These are phyloP conservation scores for Hypoxylon sp. DNA, from an alignment of 2,329 filamentous ascomycete species.

Conservation along the genomic window DNA sequence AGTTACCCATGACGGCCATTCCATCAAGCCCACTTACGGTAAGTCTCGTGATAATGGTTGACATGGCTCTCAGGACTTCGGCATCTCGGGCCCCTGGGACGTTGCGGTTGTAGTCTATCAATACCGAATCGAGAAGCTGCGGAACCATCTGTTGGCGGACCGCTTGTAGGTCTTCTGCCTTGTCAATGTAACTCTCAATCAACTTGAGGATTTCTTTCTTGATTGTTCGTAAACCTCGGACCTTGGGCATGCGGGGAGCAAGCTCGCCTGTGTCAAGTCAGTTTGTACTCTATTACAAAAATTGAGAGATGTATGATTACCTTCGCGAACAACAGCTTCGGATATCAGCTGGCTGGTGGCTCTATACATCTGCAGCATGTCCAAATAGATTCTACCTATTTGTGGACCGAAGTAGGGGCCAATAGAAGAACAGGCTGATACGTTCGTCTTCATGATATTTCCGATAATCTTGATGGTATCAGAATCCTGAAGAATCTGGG, in stretches of 20 bases:
- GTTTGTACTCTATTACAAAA: conserved; percentile 40
- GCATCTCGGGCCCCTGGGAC: conserved; percentile 95
- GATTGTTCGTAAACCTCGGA: conserved; percentile 93
- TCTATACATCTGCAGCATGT: conserved; percentile 99
- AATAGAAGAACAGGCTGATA: conserved; percentile 96
- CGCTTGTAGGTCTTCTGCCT: conserved; percentile 94
- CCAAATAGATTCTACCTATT: conserved; percentile 95
- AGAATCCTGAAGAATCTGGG: conserved; percentile 86
- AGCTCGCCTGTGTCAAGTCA: conserved; percentile 74
- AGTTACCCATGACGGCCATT: conserved; percentile 17
- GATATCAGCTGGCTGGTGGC: conserved; percentile 97
- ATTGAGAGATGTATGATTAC: conserved; percentile 57
- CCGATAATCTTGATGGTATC: conserved; percentile 99
- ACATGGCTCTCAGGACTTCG: conserved; percentile 97
- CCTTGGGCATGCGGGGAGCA: conserved; percentile 96
- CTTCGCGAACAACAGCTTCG: conserved; percentile 86
- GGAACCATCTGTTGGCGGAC: conserved; percentile 95
- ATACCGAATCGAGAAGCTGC: conserved; percentile 91
- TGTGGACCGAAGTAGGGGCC: conserved; percentile 98
- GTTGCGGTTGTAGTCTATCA: conserved; percentile 97
- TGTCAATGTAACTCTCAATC: conserved; percentile 97
- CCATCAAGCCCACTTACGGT: conserved; percentile 77
- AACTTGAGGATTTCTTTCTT: conserved; percentile 99
- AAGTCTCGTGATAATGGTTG: conserved; percentile 95
- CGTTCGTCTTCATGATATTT: conserved; percentile 99